These are phyloP conservation scores for Rhodofomes roseus DNA, from an alignment of 1,284 basidiomycete species.

Conservation along the genomic window DNA sequence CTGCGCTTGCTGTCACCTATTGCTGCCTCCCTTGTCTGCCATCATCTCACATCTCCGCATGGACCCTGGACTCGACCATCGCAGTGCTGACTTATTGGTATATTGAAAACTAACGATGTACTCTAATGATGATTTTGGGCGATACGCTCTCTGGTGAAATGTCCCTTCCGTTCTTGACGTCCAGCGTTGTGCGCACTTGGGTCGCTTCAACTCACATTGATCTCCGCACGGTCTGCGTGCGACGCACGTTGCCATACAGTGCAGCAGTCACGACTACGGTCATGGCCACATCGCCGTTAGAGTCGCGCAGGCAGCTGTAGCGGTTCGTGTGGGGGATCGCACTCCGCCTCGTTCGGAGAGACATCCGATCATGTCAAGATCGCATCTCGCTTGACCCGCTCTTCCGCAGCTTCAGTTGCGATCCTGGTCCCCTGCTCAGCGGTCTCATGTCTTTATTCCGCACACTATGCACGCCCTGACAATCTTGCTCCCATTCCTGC, in stretches of 20 bases:
- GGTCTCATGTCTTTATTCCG: constrained; percentile 2
- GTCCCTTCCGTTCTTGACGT: background rate
- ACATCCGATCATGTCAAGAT: background rate
- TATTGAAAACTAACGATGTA: background rate
- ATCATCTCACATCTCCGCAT: background rate
- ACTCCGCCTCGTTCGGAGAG: background rate
- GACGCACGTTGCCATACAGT: background rate
- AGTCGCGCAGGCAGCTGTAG: background rate
- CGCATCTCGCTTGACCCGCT: background rate
- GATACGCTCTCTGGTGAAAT: background rate
- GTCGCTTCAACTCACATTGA: background rate
- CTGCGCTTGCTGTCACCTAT: background rate
- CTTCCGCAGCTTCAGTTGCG: background rate
- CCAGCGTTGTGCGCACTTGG: background rate
- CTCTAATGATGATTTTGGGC: background rate
- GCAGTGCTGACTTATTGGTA: constrained; percentile 7
- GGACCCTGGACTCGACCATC: background rate
- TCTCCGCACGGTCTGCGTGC: background rate
- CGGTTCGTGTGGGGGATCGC: background rate
- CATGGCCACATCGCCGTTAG: background rate
- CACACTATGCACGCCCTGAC: background rate
- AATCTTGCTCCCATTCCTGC: background rate
- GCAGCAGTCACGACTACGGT: too few species aligned
- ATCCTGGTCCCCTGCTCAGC: background rate
- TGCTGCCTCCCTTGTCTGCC: background rate